Evolutionary conservation across 75 land plant genomes (phyloP).

Genomic region (Sequoia sempervirens): DNA sequence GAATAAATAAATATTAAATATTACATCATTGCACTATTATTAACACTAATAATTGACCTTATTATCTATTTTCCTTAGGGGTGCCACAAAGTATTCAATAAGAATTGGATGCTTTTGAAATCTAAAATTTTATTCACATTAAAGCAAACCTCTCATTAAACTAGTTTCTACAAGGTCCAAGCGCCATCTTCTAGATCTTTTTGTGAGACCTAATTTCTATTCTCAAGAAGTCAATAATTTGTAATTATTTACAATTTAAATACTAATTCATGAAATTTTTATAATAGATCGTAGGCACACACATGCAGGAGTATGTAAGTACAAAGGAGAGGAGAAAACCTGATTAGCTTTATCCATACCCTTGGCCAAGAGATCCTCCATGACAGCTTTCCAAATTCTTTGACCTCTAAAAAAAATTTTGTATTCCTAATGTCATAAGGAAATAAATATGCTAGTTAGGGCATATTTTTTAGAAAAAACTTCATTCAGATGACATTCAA

Average conservation of each 20-base stretch:
- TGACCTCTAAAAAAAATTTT: slow-evolving; percentile 67
- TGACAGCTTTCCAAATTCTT: slow-evolving; percentile 73
- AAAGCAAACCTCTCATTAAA: neutral
- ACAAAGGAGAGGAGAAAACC: slow-evolving; percentile 27
- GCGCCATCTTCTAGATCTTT: neutral
- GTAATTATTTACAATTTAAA: neutral
- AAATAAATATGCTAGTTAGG: neutral
- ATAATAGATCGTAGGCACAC: neutral
- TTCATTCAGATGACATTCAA: neutral
- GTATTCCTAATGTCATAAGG: neutral
- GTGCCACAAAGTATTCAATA: too few relatives aligned
- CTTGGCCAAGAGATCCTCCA: slow-evolving; percentile 57
- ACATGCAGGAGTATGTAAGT: neutral
- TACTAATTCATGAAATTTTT: neutral
- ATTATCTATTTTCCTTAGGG: too few relatives aligned
- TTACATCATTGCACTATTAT: too few relatives aligned
- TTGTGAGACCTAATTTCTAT: neutral
- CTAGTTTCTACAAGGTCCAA: neutral
- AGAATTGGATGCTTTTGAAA: too few relatives aligned
- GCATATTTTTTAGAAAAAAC: neutral
- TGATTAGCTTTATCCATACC: slow-evolving; percentile 70
- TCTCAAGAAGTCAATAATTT: neutral
- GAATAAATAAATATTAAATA: too few relatives aligned
- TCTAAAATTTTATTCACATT: neutral
- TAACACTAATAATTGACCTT: too few relatives aligned